Conservation (phyloP, 495 filamentous ascomycete genomes). For the Neurospora sp. region DNA sequence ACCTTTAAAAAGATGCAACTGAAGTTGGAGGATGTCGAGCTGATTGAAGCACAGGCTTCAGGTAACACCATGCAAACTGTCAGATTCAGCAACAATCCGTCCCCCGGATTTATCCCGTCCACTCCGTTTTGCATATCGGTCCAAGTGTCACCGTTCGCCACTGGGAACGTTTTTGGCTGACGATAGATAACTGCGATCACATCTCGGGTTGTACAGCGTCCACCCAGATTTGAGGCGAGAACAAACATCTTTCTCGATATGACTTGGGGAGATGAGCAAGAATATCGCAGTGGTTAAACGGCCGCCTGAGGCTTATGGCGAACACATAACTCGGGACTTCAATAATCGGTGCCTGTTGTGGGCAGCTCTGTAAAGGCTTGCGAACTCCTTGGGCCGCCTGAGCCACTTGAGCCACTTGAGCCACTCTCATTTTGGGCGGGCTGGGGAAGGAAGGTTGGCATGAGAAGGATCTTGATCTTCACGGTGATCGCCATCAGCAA, state of each 20-base stretch:
- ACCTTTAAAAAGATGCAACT: not conserved
- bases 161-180: not conserved
- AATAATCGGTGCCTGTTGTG: not conserved
- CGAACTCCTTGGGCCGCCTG: not conserved
- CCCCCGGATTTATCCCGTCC: not conserved
- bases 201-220: not conserved
- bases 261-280: not conserved
- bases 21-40: not conserved
- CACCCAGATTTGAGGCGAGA: not conserved
- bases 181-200: not conserved
- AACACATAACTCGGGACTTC: not conserved
- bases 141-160: not conserved
- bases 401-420: not conserved
- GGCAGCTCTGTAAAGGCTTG: not conserved
- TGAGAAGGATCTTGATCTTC: not conserved
- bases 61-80: not conserved
- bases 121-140: not conserved
- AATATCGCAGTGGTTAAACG: not conserved
- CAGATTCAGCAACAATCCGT: not conserved
- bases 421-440: not conserved
- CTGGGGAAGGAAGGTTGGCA: not conserved
- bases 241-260: not conserved
- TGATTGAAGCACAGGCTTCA: not conserved
- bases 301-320: not conserved
- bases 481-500: not conserved